Conservation (phyloP, 2,329 filamentous ascomycete genomes). For the Neophaeococcomyces aloes region DNA sequence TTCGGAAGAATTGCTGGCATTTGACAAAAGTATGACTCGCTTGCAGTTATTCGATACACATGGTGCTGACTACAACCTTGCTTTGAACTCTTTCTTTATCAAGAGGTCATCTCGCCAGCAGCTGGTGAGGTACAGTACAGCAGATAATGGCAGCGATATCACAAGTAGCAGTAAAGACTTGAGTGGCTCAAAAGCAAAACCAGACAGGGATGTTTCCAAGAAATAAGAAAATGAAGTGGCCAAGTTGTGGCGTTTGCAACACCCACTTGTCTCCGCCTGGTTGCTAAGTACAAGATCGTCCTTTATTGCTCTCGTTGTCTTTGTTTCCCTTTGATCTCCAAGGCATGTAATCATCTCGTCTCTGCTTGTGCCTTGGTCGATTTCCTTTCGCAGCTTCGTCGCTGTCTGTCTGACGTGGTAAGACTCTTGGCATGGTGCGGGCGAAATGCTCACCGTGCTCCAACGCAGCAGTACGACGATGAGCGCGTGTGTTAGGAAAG, state of each 20-base stretch:
- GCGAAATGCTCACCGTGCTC: slow-evolving; percentile 1
- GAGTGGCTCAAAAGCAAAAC: not conserved
- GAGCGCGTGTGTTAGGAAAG: slow-evolving; percentile 9
- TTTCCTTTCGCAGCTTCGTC: not conserved
- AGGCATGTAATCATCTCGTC: slow-evolving; percentile 6
- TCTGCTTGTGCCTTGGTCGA: slow-evolving; percentile 7
- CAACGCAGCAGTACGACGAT: not conserved
- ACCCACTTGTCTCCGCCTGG: slow-evolving; percentile 5
- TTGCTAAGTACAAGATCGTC: not conserved
- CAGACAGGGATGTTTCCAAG: slow-evolving; percentile 8
- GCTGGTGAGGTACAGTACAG: no score
- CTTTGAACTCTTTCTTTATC: no score
- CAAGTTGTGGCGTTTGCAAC: not conserved
- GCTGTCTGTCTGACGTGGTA: not conserved
- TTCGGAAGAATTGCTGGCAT: no score
- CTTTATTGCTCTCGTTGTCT: not conserved
- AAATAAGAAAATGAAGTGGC: not conserved
- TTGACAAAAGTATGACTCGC: no score
- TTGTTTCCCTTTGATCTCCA: not conserved
- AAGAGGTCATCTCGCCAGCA: no score
- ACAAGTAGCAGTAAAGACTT: not conserved
- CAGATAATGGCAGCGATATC: no score
- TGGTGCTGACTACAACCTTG: no score
- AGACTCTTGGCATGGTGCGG: not conserved
- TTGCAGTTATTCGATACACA: no score